Evolutionary conservation across 345 rosid species (phyloP).

Genomic region (Acer saccharum): DNA sequence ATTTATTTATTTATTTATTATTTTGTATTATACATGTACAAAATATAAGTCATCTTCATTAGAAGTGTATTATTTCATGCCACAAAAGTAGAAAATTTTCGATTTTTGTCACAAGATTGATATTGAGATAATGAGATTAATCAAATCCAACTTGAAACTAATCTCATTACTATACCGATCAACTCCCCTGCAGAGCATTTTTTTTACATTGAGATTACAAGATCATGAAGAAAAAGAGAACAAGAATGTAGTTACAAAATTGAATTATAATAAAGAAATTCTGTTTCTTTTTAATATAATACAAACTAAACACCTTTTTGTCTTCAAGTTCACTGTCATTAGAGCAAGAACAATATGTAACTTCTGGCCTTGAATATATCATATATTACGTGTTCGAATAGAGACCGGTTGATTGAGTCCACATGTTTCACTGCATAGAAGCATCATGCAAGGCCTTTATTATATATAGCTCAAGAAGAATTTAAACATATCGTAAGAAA

Average conservation of each 20-base stretch:
- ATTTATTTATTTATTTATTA: too few relatives aligned
- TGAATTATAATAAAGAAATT: neutral
- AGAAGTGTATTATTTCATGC: neutral
- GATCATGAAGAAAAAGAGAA: neutral
- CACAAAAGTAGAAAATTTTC: neutral
- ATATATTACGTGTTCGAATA: neutral
- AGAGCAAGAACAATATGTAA: neutral
- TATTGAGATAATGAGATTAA: neutral
- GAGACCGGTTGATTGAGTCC: neutral
- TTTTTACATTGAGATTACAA: neutral
- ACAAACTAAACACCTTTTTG: neutral
- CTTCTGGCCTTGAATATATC: neutral
- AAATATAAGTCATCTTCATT: neutral
- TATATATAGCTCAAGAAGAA: neutral
- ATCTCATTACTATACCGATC: neutral
- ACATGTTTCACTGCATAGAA: conserved; percentile 7
- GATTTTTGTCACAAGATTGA: neutral
- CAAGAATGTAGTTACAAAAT: neutral
- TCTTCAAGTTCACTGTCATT: neutral
- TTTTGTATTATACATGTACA: too few relatives aligned
- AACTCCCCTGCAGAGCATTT: neutral
- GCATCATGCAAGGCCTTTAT: neutral
- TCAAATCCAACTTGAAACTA: neutral
- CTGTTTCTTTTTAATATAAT: neutral
- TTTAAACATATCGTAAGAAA: neutral